Evolutionary conservation across 2,329 filamentous ascomycete species (phyloP), one percentile per base, ranked within the genome.

Genomic region (Ophidiomyces ophidiicola): DNA sequence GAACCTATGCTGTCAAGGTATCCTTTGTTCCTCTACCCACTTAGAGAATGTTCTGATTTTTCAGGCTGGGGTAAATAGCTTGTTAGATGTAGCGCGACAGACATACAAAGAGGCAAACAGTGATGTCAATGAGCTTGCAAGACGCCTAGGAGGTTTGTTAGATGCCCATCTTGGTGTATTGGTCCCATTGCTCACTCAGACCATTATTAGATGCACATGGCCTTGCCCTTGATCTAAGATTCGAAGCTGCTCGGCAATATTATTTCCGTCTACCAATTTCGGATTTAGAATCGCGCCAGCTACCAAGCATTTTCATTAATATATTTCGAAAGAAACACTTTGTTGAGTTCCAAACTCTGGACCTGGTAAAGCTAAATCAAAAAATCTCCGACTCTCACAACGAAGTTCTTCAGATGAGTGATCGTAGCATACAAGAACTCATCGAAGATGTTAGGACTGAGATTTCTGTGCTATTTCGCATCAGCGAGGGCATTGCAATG

Each of bases 61-160:
- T 5, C 48, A 83, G 72, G 76, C 84, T 32, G 83, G 84, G 0
- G 76, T 90, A 29, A 86, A 84, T 50, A 83, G 83, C 2, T 72
- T 94, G 41, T 72, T 96, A 3, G 88, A 94, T 59, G 82, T 94
- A 25, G 83, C 85, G 23, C 74, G 87, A 4, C 80, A 86, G 51
- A 85, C 84, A 0, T 94, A 90, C 61, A 92, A 90, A 50, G 88
- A 96, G 56, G 76, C 81, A 1, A 90, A 79, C 4, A 74, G 80
- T 34, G 84, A 94, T 56, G 74, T 84, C 3, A 72, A 80, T 48
- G 69, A 80, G 36, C 74, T 88, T 54, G 69, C 88, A 2, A 69
- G 74, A 15, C 70, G 76, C 11, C 59, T 94, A 7, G 74, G 74
- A 45, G 68, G 83, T 81, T 58, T 41, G 63, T 46, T 7, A 1